Percentiles rank a stretch among this genome's conserved stretches.
Conservation (phyloP, 768 basidiomycete species). For the Dacryopinax primogenitus region DNA sequence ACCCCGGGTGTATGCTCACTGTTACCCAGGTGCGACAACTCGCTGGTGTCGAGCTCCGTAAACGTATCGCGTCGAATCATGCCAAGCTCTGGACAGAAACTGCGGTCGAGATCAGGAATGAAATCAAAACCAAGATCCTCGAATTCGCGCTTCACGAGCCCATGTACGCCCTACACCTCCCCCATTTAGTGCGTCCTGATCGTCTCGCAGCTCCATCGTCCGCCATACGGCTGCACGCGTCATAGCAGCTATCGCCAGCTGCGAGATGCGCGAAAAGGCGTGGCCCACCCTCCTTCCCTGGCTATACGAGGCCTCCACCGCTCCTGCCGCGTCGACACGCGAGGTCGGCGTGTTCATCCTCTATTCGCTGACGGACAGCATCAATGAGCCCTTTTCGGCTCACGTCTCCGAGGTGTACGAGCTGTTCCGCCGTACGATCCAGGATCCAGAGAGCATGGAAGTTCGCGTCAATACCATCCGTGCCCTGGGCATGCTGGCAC, state of each 20-base stretch:
- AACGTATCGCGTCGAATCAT: slow-evolving; percentile 70
- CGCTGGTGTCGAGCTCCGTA: slow-evolving; percentile 90
- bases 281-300: slow-evolving; percentile 86
- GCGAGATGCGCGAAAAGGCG: slow-evolving; percentile 64
- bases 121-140: slow-evolving; percentile 76
- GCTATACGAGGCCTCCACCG: slow-evolving; percentile 63
- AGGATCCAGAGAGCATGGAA: slow-evolving; percentile 75
- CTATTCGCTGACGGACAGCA: slow-evolving; percentile 80
- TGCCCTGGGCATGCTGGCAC: slow-evolving; percentile 82
- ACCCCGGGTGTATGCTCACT: neutral
- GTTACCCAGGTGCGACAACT: slow-evolving; percentile 75
- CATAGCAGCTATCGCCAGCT: slow-evolving; percentile 78
- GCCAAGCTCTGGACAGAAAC: slow-evolving; percentile 72
- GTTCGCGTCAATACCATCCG: slow-evolving; percentile 84
- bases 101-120: slow-evolving; percentile 50
- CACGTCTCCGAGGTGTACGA: slow-evolving; percentile 62
- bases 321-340: slow-evolving; percentile 56
- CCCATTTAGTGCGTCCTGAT: neutral
- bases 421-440: slow-evolving; percentile 57
- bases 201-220: slow-evolving; percentile 56
- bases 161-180: slow-evolving; percentile 39
- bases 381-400: slow-evolving; percentile 23
- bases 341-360: slow-evolving; percentile 87
- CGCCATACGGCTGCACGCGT: slow-evolving; percentile 88
- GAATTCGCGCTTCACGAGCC: slow-evolving; percentile 63